phyloP scores from a whole-genome alignment of 1,284 basidiomycete species.

The Trichosporon sp. region DNA sequence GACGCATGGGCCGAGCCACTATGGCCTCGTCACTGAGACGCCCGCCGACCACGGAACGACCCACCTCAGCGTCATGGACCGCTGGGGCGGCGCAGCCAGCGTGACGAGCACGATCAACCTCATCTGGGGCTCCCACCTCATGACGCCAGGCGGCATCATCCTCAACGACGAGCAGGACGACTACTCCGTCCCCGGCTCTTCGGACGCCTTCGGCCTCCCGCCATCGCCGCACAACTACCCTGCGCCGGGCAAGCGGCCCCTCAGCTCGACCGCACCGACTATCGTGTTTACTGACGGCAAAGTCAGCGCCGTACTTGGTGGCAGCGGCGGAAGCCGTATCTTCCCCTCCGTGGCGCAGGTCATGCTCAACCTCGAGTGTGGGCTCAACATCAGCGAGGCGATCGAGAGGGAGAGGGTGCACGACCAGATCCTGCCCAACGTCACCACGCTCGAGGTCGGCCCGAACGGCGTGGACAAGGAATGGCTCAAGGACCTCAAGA shows the following conservation, averaged over 20 bases:
- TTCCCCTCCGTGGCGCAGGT: slow-evolving; percentile 75
- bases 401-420: slow-evolving; percentile 87
- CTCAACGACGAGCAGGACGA: slow-evolving; percentile 84
- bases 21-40: slow-evolving; percentile 73
- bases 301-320: slow-evolving; percentile 69
- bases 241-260: slow-evolving; percentile 69
- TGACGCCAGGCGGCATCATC: slow-evolving; percentile 76
- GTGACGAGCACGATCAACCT: slow-evolving; percentile 83
- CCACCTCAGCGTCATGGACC: slow-evolving; percentile 74
- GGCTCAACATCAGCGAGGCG: slow-evolving; percentile 68
- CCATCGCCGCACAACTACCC: slow-evolving; percentile 88
- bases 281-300: slow-evolving; percentile 74
- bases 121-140: slow-evolving; percentile 73
- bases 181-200: slow-evolving; percentile 71
- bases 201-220: slow-evolving; percentile 76
- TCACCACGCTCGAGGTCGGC: slow-evolving; percentile 59
- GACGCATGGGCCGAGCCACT: slow-evolving; percentile 75
- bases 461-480: slow-evolving; percentile 53
- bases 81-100: slow-evolving; percentile 74
- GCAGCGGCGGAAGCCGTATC: slow-evolving; percentile 80
- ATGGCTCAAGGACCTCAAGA: slow-evolving; percentile 56
- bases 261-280: slow-evolving; percentile 75
- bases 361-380: slow-evolving; percentile 75
- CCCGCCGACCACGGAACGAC: slow-evolving; percentile 83
- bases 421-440: slow-evolving; percentile 72